These are phyloP conservation scores for Pestalotiopsis sp. DNA, from an alignment of 2,329 filamentous ascomycete genomes.

Conservation along the genomic window DNA sequence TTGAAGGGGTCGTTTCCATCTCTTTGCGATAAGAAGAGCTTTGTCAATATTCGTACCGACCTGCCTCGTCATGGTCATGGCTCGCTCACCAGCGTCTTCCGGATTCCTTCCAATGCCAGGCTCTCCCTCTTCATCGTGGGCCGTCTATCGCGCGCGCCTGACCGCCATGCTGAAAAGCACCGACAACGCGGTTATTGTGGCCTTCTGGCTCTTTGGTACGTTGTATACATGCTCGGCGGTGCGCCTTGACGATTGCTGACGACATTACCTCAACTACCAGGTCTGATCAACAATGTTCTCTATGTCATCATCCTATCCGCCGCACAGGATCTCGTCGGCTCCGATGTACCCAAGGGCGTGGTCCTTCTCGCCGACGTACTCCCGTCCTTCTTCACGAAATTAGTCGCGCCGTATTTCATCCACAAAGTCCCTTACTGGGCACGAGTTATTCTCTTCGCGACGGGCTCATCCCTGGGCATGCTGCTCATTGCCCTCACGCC, in stretches of 20 bases:
- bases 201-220: slow-evolving; percentile 94
- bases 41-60: not conserved
- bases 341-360: slow-evolving; percentile 81
- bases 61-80: not conserved
- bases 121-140: slow-evolving; percentile 68
- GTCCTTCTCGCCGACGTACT: slow-evolving; percentile 93
- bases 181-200: slow-evolving; percentile 71
- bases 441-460: slow-evolving; percentile 74
- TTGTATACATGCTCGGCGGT: not conserved
- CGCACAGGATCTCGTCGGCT: slow-evolving; percentile 91
- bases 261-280: slow-evolving; percentile 42
- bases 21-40: not conserved
- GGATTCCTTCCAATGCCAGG: slow-evolving; percentile 58
- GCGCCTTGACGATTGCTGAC: not conserved
- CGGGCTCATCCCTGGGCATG: slow-evolving; percentile 82
- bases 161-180: slow-evolving; percentile 64
- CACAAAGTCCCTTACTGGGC: slow-evolving; percentile 79
- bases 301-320: slow-evolving; percentile 97
- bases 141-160: slow-evolving; percentile 69
- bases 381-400: slow-evolving; percentile 85
- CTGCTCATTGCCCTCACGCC: slow-evolving; percentile 83
- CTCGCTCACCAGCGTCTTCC: slow-evolving; percentile 14
- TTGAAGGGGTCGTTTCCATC: not conserved
- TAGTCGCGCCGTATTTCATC: slow-evolving; percentile 91
- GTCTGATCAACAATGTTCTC: slow-evolving; percentile 94